Evolutionary conservation across 1,139 yeast species (phyloP).

Genomic region (Eremothecium gossypii): DNA sequence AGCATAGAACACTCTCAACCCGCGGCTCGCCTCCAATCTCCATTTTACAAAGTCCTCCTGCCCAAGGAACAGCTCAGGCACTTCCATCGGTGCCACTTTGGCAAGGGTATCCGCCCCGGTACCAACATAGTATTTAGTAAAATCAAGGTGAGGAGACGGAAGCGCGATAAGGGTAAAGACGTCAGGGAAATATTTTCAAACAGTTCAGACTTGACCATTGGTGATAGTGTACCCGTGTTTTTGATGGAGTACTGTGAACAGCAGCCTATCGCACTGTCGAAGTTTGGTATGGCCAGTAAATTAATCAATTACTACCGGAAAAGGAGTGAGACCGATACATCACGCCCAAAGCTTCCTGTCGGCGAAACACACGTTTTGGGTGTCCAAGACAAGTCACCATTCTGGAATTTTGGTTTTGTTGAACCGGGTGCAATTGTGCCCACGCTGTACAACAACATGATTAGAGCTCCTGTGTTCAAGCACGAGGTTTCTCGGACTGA

Average conservation of each 20-base stretch:
- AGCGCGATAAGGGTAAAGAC: constrained; percentile 81
- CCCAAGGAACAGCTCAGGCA: constrained; percentile 62
- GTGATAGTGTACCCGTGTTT: constrained; percentile 73
- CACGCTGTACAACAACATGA: constrained; percentile 81
- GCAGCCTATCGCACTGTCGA: constrained; percentile 70
- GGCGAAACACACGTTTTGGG: constrained; percentile 97
- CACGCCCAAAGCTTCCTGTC: constrained; percentile 77
- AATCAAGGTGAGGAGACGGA: constrained; percentile 71
- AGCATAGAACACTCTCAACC: constrained; percentile 89
- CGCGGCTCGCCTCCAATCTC: constrained; percentile 79
- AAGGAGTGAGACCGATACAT: constrained; percentile 66
- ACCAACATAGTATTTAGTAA: constrained; percentile 67
- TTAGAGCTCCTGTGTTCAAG: constrained; percentile 86
- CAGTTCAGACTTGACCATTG: constrained; percentile 69
- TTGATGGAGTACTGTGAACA: constrained; percentile 89
- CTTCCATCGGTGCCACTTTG: constrained; percentile 72
- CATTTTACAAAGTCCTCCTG: constrained; percentile 77
- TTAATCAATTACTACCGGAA: constrained; percentile 88
- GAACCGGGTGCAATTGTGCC: constrained; percentile 93
- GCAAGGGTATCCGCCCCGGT: constrained; percentile 57
- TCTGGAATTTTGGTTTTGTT: constrained; percentile 97
- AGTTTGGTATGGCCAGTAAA: constrained; percentile 94
- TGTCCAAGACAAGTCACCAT: constrained; percentile 90
- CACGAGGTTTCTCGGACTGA: constrained; percentile 77
- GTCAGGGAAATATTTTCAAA: constrained; percentile 61